Percentiles rank a stretch among this genome's conserved stretches.
These are phyloP conservation scores for Saitozyma sp. DNA, from an alignment of 768 basidiomycete species.

Conservation along the genomic window DNA sequence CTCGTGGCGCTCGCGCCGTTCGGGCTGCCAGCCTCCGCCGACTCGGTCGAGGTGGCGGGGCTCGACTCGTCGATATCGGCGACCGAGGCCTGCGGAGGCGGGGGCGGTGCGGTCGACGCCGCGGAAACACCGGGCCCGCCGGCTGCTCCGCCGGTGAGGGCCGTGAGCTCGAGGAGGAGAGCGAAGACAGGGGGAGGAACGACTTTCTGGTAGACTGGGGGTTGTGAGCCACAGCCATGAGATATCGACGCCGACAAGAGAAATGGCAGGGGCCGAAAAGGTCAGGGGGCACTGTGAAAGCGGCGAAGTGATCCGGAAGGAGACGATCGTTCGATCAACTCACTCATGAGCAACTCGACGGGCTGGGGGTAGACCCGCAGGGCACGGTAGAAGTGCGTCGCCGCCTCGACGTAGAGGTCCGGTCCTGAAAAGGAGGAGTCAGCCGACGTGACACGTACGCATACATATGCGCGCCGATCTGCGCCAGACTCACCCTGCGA, in stretches of 20 bases:
- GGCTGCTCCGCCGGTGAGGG: slow-evolving; percentile 53
- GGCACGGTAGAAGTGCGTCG: slow-evolving; percentile 87
- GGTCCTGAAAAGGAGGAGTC: slow-evolving; percentile 61
- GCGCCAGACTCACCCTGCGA: slow-evolving; percentile 63
- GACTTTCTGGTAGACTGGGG: slow-evolving; percentile 77
- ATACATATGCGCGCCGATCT: neutral
- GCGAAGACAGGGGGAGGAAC: slow-evolving; percentile 63
- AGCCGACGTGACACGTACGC: neutral
- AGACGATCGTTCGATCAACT: slow-evolving; percentile 15
- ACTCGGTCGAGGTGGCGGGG: neutral
- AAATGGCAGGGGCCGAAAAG: neutral
- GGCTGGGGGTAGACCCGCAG: slow-evolving; percentile 92
- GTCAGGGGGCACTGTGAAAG: neutral
- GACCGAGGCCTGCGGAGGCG: neutral
- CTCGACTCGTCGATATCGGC: neutral
- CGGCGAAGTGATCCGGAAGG: neutral
- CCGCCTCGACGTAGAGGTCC: slow-evolving; percentile 72
- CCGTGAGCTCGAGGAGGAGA: slow-evolving; percentile 65
- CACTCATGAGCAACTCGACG: slow-evolving; percentile 81
- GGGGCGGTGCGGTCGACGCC: neutral
- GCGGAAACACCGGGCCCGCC: neutral
- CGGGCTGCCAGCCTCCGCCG: neutral
- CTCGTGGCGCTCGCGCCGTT: neutral
- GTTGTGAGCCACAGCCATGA: neutral
- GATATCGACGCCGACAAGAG: neutral